phyloP scores from a whole-genome alignment of 192 early-diverging fungal genomes.

The Backusella parvicylindrica region DNA sequence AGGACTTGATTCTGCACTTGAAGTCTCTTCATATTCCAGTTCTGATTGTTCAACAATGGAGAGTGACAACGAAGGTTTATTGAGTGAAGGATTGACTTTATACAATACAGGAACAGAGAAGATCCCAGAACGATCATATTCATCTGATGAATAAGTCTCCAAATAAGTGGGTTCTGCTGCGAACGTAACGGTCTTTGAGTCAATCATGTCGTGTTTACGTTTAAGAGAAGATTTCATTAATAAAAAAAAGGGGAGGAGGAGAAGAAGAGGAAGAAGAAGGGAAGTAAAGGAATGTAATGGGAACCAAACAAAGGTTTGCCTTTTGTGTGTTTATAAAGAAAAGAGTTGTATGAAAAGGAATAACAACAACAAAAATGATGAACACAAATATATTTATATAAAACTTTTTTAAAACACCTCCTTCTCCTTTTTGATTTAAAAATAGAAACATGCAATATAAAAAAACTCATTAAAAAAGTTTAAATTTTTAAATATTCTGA shows the following conservation, averaged over 20 bases:
- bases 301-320: neutral
- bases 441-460: neutral
- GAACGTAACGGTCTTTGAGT: conserved; percentile 4
- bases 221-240: neutral
- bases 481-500: neutral
- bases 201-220: conserved; percentile 4
- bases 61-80: neutral
- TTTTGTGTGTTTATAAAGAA: conserved; percentile 11
- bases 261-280: neutral
- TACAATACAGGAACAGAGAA: conserved; percentile 6
- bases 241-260: neutral
- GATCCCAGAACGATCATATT: conserved; percentile 9
- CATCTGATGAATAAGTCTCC: conserved; percentile 8
- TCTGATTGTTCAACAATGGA: neutral
- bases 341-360: conserved; percentile 2
- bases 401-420: neutral
- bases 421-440: neutral
- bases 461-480: neutral
- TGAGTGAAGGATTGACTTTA: conserved; percentile 17
- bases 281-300: neutral
- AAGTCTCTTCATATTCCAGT: neutral
- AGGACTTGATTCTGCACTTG: conserved; percentile 10
- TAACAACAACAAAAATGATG: neutral
- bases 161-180: neutral
- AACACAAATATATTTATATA: conserved; percentile 8